Conservation (phyloP, 148 eudicot species). For the Rheum nobile region DNA sequence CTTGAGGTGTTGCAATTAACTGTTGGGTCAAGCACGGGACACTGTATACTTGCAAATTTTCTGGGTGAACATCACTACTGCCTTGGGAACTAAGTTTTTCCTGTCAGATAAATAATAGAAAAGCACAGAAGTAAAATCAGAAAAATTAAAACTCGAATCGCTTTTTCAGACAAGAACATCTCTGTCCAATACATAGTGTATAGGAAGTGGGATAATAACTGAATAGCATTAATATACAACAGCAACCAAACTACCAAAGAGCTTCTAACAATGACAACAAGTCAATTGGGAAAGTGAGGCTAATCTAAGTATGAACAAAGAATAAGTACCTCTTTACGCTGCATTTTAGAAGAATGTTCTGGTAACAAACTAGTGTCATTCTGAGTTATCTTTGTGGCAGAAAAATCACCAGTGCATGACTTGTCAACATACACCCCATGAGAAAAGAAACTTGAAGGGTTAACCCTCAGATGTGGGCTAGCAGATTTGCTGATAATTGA, state of each 20-base stretch:
- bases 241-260: conserved; percentile 11
- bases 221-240: background rate
- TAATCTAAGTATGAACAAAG: background rate
- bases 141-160: background rate
- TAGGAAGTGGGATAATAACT: background rate
- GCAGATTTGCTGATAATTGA: conserved; percentile 17
- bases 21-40: background rate
- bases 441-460: background rate
- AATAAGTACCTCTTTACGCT: conserved; percentile 36
- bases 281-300: background rate
- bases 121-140: background rate
- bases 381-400: conserved; percentile 11
- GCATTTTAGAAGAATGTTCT: conserved; percentile 16
- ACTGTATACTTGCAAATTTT: background rate
- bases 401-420: conserved; percentile 16
- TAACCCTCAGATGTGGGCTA: conserved; percentile 18
- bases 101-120: conserved; percentile 17
- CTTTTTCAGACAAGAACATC: background rate
- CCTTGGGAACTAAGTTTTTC: conserved; percentile 14
- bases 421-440: background rate
- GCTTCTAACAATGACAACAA: background rate
- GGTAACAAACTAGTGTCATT: conserved; percentile 15
- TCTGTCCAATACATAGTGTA: background rate
- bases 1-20: background rate
- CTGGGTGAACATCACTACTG: conserved; percentile 6